These are phyloP conservation scores for Fraxinus paxiana DNA, from an alignment of 305 asterid species.

Conservation along the genomic window DNA sequence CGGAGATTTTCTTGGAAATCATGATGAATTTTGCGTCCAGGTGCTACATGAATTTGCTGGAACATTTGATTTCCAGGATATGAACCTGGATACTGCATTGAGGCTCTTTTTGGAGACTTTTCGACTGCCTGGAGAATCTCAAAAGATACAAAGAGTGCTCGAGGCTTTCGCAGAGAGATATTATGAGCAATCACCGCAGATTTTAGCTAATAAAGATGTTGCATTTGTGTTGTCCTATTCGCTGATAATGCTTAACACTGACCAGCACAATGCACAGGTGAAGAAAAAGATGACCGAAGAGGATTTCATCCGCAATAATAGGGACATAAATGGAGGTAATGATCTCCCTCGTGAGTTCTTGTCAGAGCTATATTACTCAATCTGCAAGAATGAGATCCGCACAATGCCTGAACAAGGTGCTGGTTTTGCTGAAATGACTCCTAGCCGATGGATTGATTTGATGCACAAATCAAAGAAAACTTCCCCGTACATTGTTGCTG, in stretches of 20 bases:
- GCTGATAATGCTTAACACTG: constrained; percentile 85
- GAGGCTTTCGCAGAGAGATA: constrained; percentile 97
- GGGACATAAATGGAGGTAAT: constrained; percentile 84
- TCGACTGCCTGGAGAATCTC: constrained; percentile 96
- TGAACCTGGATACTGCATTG: constrained; percentile 90
- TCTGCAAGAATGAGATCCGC: constrained; percentile 93
- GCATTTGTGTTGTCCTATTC: constrained; percentile 90
- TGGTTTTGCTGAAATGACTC: constrained; percentile 93
- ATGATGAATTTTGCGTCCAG: constrained; percentile 87
- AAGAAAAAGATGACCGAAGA: constrained; percentile 98
- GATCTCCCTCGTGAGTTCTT: constrained; percentile 92
- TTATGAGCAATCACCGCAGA: constrained; percentile 83
- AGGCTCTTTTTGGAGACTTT: constrained; percentile 93
- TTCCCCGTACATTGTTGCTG: constrained; percentile 69
- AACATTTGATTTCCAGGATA: constrained; percentile 92
- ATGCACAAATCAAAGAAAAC: constrained; percentile 81
- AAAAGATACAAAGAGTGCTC: constrained; percentile 93
- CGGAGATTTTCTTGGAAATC: constrained; percentile 94
- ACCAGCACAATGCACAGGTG: constrained; percentile 91
- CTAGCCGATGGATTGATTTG: constrained; percentile 97
- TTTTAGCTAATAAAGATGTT: constrained; percentile 90
- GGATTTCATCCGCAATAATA: constrained; percentile 86
- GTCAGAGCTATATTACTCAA: constrained; percentile 72
- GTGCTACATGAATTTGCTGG: constrained; percentile 91
- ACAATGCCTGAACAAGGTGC: constrained; percentile 91